A percentile compares a stretch with the other conserved stretches of the same genome.
Evolutionary conservation across 2,329 filamentous ascomycete genomes (phyloP).

Genomic region (Ophiostoma tasmaniense): DNA sequence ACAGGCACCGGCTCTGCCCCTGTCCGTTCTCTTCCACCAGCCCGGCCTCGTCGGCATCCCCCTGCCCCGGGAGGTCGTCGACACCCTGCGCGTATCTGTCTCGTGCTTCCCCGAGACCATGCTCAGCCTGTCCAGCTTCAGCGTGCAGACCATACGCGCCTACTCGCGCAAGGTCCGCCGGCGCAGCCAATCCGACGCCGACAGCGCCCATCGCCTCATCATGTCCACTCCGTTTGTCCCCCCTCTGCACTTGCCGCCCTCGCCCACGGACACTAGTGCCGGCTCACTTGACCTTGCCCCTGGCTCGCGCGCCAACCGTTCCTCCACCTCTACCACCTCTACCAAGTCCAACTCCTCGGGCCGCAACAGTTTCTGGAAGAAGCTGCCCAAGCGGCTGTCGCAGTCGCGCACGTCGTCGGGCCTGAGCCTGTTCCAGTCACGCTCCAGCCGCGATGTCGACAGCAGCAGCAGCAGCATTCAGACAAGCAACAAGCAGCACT

Average conservation of each 20-base stretch:
- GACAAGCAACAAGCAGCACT: not conserved
- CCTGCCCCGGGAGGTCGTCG: constrained; percentile 44
- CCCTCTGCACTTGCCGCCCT: constrained; percentile 28
- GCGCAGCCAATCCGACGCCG: constrained; percentile 20
- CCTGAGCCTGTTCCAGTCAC: constrained; percentile 3
- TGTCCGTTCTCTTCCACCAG: not conserved
- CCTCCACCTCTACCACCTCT: not conserved
- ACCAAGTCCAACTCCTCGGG: not conserved
- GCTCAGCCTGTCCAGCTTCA: constrained; percentile 46
- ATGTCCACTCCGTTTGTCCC: constrained; percentile 8
- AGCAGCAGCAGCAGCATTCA: not conserved
- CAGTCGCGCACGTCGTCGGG: not conserved
- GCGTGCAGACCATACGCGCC: constrained; percentile 49
- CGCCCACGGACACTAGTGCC: constrained; percentile 3
- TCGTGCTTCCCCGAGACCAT: constrained; percentile 52
- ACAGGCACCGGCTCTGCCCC: not conserved
- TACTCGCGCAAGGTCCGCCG: constrained; percentile 47
- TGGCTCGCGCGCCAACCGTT: not conserved
- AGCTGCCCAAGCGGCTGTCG: constrained; percentile 15
- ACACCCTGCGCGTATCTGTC: constrained; percentile 46
- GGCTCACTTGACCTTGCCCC: not conserved
- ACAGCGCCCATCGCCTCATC: constrained; percentile 21
- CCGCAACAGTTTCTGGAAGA: constrained; percentile 18
- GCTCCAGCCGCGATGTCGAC: not conserved
- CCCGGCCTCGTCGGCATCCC: constrained; percentile 29